Evolutionary conservation across 257 asterid species (phyloP).

Genomic region (Plantago elongata): DNA sequence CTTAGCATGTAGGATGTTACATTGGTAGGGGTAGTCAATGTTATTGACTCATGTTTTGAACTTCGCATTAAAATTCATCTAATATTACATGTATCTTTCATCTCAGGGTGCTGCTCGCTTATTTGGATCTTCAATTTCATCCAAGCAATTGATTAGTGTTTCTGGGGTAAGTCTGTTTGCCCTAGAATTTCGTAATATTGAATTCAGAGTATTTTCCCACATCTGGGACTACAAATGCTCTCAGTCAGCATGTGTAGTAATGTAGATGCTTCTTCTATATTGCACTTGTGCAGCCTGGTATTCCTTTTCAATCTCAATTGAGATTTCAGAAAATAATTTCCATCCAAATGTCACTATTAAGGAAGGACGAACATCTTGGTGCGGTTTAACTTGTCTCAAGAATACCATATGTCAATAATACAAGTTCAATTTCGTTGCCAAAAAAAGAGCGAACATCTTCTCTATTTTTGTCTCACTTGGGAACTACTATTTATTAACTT

Average conservation of each 20-base stretch:
- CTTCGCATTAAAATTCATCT: slow-evolving; percentile 1
- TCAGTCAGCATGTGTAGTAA: slow-evolving; percentile 2
- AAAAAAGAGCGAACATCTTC: too few species aligned
- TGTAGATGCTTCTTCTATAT: neutral
- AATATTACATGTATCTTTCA: slow-evolving; percentile 9
- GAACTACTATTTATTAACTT: neutral
- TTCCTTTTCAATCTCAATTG: neutral
- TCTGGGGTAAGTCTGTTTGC: slow-evolving; percentile 72
- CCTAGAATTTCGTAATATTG: neutral
- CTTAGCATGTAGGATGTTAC: slow-evolving; percentile 2
- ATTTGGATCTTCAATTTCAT: slow-evolving; percentile 84
- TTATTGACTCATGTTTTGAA: slow-evolving; percentile 7
- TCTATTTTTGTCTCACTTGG: too few species aligned
- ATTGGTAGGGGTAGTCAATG: neutral
- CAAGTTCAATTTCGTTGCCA: too few species aligned
- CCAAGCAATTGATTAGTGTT: slow-evolving; percentile 72
- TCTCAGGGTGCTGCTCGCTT: slow-evolving; percentile 96
- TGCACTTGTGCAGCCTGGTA: neutral
- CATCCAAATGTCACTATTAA: neutral
- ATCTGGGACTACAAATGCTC: slow-evolving; percentile 2
- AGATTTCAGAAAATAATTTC: neutral
- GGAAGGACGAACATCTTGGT: neutral
- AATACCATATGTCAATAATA: too few species aligned
- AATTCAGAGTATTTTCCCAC: slow-evolving; percentile 12
- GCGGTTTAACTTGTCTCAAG: too few species aligned